Percentiles rank a stretch among this genome's conserved stretches.
Conservation (phyloP, 352 stramenopile species). For the Pilasporangium apinafurcum region DNA sequence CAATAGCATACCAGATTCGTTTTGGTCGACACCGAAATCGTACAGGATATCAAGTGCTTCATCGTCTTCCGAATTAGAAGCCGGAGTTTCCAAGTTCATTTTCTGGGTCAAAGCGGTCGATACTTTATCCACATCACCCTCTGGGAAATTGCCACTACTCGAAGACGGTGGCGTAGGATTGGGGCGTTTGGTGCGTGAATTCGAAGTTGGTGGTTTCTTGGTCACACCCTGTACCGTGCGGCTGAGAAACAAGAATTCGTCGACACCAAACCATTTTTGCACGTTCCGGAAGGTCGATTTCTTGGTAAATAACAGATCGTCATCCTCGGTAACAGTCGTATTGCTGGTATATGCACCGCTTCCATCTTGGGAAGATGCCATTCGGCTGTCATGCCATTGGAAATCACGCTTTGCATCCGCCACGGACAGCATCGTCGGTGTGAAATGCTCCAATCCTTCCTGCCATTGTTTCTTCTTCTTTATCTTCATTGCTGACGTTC, state of each 20-base stretch:
- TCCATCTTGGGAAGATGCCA: not conserved
- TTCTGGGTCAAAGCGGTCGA: no score
- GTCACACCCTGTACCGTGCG: conserved; percentile 18
- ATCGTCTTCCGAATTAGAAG: conserved; percentile 2
- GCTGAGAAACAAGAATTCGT: conserved; percentile 62
- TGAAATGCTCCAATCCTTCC: conserved; percentile 68
- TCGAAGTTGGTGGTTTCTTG: conserved; percentile 6
- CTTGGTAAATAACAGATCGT: conserved; percentile 13
- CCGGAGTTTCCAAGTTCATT: not conserved
- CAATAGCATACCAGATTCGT: conserved; percentile 58
- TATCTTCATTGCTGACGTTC: not conserved
- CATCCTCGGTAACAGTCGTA: conserved; percentile 13
- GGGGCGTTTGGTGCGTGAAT: not conserved
- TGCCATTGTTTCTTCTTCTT: conserved; percentile 41
- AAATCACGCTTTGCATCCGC: conserved; percentile 44
- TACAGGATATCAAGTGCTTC: conserved; percentile 16
- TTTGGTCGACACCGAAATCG: conserved; percentile 44
- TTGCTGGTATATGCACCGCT: no score
- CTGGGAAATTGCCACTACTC: no score
- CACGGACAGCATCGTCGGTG: conserved; percentile 69
- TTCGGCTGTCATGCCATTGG: conserved; percentile 14
- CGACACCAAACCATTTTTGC: conserved; percentile 63
- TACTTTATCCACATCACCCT: no score
- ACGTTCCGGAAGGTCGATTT: conserved; percentile 29
- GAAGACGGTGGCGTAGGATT: no score